Base-by-base conservation (phyloP, 2,329 filamentous ascomycete genomes). In the Botrytis fragariae region DNA sequence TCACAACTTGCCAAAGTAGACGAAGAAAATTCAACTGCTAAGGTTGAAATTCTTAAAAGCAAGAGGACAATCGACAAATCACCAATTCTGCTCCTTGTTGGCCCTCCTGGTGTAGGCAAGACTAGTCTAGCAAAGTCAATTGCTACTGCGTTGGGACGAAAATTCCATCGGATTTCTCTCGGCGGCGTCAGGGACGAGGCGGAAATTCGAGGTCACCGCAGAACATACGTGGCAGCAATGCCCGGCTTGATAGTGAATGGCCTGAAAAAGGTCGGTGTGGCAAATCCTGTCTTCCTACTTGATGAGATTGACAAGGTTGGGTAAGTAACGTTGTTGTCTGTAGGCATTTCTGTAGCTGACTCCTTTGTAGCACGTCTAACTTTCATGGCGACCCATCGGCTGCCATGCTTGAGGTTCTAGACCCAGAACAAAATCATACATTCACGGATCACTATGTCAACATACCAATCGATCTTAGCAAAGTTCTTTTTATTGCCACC, bases 171-270 rank as follows among this genome's bases (percentile, higher is more conserved):
- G 63, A 98, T 99, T 78, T 98, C 96, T 5, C 90, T 99, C 6
- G 96, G 96, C 74, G 96, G 96, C 78, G 95, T 99, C 4, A 88
- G 96, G 72, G 96, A 99, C 79, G 96, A 99, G 82, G 96, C 96
- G 25, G 96, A 99, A 84, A 98, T 99, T 74, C 90, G 96, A 74
- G 96, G 96, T 16, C 96, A 99, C 83, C 89, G 96, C 72, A 88
- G 96, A 78, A 99, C 96, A 0, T 99, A 99, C 80, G 96, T 99
- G 74, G 96, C 96, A 35, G 96, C 96, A n/a, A 98, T 99, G 95
- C 96, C 96, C 16, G 96, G 96, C 71, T 86, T 98, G 72, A 92
- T 99, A 74, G 95, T 98, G 44, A 95, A 94, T 81, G 96, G 95
- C 0, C 82, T 99, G 72, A 95, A 96, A 84, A 99, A 98, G 84